Conservation (phyloP, 2,329 filamentous ascomycete genomes). For the Colletotrichum gloeosporioides region DNA sequence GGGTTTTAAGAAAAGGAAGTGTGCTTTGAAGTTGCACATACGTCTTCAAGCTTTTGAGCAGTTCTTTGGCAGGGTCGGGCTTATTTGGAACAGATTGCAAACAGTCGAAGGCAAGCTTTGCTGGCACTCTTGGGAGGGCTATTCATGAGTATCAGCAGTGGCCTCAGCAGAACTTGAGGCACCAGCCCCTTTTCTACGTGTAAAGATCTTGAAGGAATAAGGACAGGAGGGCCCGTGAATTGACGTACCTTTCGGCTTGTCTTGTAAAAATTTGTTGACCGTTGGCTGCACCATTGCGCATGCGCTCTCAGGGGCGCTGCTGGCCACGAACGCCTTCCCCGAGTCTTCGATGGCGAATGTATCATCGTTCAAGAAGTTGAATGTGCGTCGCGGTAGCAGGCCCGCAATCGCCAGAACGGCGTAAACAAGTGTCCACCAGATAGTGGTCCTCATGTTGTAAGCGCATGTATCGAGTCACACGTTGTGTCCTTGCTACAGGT, state of each 20-base stretch:
- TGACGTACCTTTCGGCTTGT: constrained; percentile 10
- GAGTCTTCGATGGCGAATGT: background rate
- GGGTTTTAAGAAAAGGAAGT: constrained; percentile 52
- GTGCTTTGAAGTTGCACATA: constrained; percentile 56
- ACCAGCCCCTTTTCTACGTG: fast-evolving
- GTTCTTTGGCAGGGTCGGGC: constrained; percentile 34
- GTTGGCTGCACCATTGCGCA: constrained; percentile 6
- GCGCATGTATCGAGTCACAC: background rate
- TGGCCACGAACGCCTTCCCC: background rate
- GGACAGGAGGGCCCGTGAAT: fast-evolving
- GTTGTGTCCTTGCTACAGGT: background rate
- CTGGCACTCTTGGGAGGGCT: constrained; percentile 38
- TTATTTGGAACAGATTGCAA: constrained; percentile 44
- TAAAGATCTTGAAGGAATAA: background rate
- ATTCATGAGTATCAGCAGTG: background rate
- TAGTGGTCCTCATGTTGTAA: background rate
- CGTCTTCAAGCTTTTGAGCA: constrained; percentile 43
- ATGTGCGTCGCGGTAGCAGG: background rate
- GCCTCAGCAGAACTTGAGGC: too few relatives aligned
- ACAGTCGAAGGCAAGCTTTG: constrained; percentile 40
- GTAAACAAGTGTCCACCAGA: constrained; percentile 1
- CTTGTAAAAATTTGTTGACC: background rate
- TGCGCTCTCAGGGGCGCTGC: background rate
- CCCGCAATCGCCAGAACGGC: constrained; percentile 1
- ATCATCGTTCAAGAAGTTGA: background rate